Conservation (phyloP, 2,329 filamentous ascomycete species). For the Phyllosticta paracitricarpa region DNA sequence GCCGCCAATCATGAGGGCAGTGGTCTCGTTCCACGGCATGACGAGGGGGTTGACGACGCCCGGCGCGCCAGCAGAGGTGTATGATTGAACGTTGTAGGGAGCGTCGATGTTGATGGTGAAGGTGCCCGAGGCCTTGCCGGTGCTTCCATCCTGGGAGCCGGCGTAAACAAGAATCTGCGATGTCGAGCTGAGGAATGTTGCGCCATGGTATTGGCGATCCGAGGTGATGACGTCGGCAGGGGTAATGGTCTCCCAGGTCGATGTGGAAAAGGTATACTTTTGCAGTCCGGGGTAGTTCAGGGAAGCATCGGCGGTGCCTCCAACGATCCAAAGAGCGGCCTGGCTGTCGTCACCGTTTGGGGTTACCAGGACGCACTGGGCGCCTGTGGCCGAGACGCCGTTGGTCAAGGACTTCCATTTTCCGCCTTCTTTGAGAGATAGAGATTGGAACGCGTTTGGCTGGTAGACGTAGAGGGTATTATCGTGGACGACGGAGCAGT, state of each 20-base stretch:
- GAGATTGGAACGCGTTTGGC: conserved; percentile 60
- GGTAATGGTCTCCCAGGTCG: conserved; percentile 49
- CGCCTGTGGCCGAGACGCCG: conserved; percentile 63
- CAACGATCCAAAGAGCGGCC: conserved; percentile 69
- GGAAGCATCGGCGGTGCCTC: conserved; percentile 42
- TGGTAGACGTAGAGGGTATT: conserved; percentile 81
- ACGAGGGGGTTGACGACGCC: conserved; percentile 57
- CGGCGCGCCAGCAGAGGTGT: conserved; percentile 50
- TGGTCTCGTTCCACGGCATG: conserved; percentile 60
- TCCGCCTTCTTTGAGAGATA: conserved; percentile 58
- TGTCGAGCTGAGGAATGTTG: conserved; percentile 60
- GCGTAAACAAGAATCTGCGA: conserved; percentile 72
- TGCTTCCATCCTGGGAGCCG: conserved; percentile 51
- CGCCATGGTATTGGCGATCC: conserved; percentile 64
- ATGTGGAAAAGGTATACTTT: conserved; percentile 47
- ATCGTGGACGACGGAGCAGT: conserved; percentile 73
- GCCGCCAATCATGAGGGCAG: conserved; percentile 68
- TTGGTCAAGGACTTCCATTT: conserved; percentile 58
- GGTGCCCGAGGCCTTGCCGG: conserved; percentile 56
- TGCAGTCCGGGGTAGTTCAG: conserved; percentile 64
- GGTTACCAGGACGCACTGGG: conserved; percentile 63
- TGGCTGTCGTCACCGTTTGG: conserved; percentile 46
- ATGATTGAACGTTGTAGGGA: conserved; percentile 55
- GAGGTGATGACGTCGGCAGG: conserved; percentile 42
- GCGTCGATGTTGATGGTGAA: conserved; percentile 59